Percentiles rank a stretch among this genome's conserved stretches.
These are phyloP conservation scores for Ceratocystis smalleyi DNA, from an alignment of 2,329 filamentous ascomycete genomes.

Conservation along the genomic window DNA sequence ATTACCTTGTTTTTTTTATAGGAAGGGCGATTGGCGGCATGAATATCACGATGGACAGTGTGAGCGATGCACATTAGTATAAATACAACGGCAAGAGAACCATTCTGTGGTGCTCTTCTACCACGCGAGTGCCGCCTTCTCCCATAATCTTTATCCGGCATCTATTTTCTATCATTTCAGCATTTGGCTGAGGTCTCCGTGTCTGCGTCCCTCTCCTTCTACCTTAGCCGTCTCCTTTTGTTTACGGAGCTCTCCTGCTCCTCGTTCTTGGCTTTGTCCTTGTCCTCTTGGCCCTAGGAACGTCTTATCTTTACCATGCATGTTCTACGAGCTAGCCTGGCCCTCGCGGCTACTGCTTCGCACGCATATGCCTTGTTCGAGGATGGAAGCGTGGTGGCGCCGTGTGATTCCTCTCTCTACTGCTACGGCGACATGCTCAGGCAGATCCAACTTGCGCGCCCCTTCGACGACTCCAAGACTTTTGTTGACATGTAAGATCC, in stretches of 20 bases:
- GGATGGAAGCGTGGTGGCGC: constrained; percentile 45
- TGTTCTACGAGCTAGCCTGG: neutral
- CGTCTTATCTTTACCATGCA: neutral
- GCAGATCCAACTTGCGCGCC: constrained; percentile 45
- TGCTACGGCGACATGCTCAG: constrained; percentile 49
- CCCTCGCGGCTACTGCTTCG: constrained; percentile 10
- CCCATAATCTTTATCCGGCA: neutral
- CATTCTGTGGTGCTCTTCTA: neutral
- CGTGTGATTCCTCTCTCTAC: constrained; percentile 53
- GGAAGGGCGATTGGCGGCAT: neutral
- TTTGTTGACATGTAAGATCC: constrained; percentile 49
- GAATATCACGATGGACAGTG: neutral
- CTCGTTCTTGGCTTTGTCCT: neutral
- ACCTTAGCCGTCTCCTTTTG: neutral
- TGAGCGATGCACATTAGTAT: neutral
- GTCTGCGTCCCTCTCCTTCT: neutral
- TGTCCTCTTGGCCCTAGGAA: neutral
- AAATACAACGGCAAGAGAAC: neutral
- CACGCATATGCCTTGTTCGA: constrained; percentile 33
- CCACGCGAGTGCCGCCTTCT: neutral
- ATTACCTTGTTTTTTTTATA: neutral
- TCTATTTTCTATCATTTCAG: neutral
- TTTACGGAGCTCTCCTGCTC: neutral
- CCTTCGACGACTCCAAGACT: constrained; percentile 53
- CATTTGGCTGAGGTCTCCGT: neutral